phyloP scores from a whole-genome alignment of 2,329 filamentous ascomycete species.

The Apiospora koreana region DNA sequence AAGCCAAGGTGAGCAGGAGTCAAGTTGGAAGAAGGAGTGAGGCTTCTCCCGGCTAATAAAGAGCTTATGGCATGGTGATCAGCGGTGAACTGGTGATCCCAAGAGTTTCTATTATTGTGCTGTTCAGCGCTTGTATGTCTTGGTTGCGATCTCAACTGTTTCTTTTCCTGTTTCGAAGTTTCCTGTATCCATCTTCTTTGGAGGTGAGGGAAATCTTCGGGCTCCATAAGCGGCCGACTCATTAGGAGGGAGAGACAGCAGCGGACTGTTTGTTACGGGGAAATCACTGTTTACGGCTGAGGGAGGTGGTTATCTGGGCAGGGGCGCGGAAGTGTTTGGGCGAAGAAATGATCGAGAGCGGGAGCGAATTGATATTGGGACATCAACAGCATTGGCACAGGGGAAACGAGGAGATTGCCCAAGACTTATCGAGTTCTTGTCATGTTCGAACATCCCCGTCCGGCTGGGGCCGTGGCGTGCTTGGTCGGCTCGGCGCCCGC shows the following conservation, averaged over 20 bases:
- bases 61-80: not conserved
- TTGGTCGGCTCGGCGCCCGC: not conserved
- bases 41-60: not conserved
- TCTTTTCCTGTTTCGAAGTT: not conserved
- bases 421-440: not conserved
- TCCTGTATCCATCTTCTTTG: not conserved
- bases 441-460: not conserved
- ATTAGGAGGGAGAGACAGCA: not conserved
- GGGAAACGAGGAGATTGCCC: not conserved
- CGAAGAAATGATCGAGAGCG: not conserved
- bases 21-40: not conserved
- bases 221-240: too few species aligned
- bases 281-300: not conserved
- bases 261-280: not conserved
- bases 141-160: not conserved
- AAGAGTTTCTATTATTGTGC: conserved; percentile 2
- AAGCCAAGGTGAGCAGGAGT: not conserved
- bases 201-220: not conserved
- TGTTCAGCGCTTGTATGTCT: not conserved
- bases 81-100: not conserved
- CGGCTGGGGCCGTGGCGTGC: not conserved
- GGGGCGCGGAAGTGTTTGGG: not conserved
- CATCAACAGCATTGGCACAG: not conserved
- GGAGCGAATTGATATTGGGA: not conserved
- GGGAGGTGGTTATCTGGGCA: not conserved